A percentile compares a stretch with the other conserved stretches of the same genome.
Conservation (phyloP, 495 filamentous ascomycete species). For the Ascodesmis nigricans region DNA sequence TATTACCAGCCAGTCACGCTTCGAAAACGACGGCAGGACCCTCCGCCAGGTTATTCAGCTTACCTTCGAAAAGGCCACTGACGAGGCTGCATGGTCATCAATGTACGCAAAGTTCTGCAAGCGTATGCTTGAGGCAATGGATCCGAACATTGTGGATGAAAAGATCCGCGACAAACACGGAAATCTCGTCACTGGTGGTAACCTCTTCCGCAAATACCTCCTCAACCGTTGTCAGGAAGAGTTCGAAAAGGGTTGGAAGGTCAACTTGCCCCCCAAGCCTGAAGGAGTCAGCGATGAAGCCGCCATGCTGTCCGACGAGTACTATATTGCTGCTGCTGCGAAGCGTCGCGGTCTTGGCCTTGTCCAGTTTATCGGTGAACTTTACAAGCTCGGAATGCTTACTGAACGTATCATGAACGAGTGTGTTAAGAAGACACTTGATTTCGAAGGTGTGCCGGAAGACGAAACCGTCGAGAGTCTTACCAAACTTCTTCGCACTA, state of each 20-base stretch:
- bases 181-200: constrained; percentile 72
- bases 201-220: constrained; percentile 91
- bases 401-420: constrained; percentile 99
- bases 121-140: constrained; percentile 91
- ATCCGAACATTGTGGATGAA: constrained; percentile 83
- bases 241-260: constrained; percentile 96
- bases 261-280: constrained; percentile 60
- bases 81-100: constrained; percentile 94
- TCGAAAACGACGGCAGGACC: constrained; percentile 82
- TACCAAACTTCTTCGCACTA: constrained; percentile 73
- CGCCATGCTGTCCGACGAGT: constrained; percentile 80
- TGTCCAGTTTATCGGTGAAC: constrained; percentile 96
- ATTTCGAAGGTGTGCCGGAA: constrained; percentile 82
- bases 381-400: constrained; percentile 96
- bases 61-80: constrained; percentile 95
- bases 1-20: constrained; percentile 85
- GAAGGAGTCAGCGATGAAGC: constrained; percentile 54
- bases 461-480: constrained; percentile 92
- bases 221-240: constrained; percentile 97
- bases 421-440: constrained; percentile 88
- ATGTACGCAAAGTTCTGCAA: constrained; percentile 99
- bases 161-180: constrained; percentile 68
- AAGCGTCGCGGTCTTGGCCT: constrained; percentile 94
- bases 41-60: constrained; percentile 95
- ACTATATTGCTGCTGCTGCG: constrained; percentile 84